These are phyloP conservation scores for Colletotrichum liaoningense DNA, from an alignment of 2,329 filamentous ascomycete species.

Conservation along the genomic window DNA sequence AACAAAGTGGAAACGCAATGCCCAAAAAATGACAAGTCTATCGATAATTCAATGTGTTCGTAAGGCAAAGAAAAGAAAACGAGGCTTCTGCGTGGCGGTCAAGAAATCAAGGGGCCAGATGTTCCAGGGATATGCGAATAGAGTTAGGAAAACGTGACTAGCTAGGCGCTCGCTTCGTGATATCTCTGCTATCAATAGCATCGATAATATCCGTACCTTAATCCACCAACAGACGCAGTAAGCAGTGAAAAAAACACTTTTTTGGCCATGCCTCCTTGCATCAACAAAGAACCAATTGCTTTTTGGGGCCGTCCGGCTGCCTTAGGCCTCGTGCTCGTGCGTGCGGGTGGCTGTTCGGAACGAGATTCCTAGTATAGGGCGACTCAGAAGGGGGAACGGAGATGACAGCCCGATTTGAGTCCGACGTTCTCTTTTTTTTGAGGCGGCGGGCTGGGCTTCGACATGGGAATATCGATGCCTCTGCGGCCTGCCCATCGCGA, in stretches of 20 bases:
- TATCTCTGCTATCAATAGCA: not conserved
- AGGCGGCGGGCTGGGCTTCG: constrained; percentile 2
- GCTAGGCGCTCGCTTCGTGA: not conserved
- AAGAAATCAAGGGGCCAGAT: not conserved
- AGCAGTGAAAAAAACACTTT: not conserved
- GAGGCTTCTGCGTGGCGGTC: not conserved
- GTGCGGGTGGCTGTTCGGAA: not conserved
- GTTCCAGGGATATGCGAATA: not conserved
- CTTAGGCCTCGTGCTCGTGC: not conserved
- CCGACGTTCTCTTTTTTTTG: constrained; percentile 9
- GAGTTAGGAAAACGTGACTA: not conserved
- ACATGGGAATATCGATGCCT: not conserved
- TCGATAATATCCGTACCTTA: not conserved
- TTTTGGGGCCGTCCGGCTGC: not conserved
- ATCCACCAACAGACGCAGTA: not conserved
- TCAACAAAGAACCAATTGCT: not conserved
- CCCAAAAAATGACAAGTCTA: not conserved
- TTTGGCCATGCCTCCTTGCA: not conserved
- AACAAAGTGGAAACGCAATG: not conserved
- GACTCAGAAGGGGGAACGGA: constrained; percentile 25
- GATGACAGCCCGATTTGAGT: constrained; percentile 23
- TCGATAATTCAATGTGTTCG: not conserved
- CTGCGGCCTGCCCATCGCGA: constrained; percentile 8
- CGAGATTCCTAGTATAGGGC: constrained; percentile 12
- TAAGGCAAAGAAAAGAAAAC: not conserved